Evolutionary conservation across 495 filamentous ascomycete genomes (phyloP).

Genomic region (Aspergillus panamensis): DNA sequence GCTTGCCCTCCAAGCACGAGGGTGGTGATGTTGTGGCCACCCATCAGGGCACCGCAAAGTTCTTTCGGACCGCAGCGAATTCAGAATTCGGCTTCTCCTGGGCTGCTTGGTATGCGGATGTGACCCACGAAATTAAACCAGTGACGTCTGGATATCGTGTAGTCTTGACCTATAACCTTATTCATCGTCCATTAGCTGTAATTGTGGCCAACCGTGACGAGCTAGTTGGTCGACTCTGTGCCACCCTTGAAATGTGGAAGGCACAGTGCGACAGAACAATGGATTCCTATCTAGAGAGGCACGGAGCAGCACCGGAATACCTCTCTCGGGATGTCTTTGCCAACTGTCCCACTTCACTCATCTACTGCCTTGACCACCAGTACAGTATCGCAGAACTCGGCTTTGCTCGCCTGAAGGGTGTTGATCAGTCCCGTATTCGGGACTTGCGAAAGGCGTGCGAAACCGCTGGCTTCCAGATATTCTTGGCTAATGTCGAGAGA

Average conservation of each 20-base stretch:
- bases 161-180: slow-evolving; percentile 55
- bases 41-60: slow-evolving; percentile 34
- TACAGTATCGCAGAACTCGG: slow-evolving; percentile 13
- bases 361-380: slow-evolving; percentile 11
- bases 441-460: slow-evolving; percentile 7
- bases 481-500: slow-evolving; percentile 11
- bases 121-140: slow-evolving; percentile 50
- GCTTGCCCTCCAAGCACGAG: slow-evolving; percentile 49
- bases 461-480: slow-evolving; percentile 3
- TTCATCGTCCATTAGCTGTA: slow-evolving; percentile 24
- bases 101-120: slow-evolving; percentile 53
- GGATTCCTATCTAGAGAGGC: not conserved
- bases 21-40: slow-evolving; percentile 49
- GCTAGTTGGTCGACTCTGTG: not conserved
- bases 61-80: slow-evolving; percentile 27
- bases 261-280: slow-evolving; percentile 3
- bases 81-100: slow-evolving; percentile 38
- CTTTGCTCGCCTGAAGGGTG: slow-evolving; percentile 12
- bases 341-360: slow-evolving; percentile 1
- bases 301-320: not conserved
- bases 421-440: slow-evolving; percentile 6
- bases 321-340: not conserved
- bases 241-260: not conserved
- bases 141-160: slow-evolving; percentile 49
- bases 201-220: not conserved